Conservation (phyloP, 345 rosid genomes). For the Crucihimalaya himalaica region DNA sequence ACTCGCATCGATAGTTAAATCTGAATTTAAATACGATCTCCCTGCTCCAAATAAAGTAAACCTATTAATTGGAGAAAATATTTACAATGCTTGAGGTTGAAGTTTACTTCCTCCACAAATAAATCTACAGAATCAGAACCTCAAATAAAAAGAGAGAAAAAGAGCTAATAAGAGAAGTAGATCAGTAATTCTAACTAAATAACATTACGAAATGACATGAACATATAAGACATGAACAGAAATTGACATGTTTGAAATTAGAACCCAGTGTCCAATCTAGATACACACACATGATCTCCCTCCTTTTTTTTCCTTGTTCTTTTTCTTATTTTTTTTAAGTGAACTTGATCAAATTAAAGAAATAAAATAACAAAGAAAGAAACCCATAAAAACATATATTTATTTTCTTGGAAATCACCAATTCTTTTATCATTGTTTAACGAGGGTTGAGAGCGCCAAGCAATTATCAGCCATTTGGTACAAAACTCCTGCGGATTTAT, state of each 20-base stretch:
- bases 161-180: not conserved
- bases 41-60: not conserved
- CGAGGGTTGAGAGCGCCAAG: slow-evolving; percentile 42
- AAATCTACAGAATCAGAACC: not conserved
- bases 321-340: not conserved
- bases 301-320: not conserved
- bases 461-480: slow-evolving; percentile 43
- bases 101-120: not conserved
- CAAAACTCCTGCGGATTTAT: slow-evolving; percentile 37
- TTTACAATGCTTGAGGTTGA: not conserved
- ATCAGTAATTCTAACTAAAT: slow-evolving; percentile 2
- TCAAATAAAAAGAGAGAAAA: not conserved
- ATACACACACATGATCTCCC: slow-evolving; percentile 4
- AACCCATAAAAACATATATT: not conserved
- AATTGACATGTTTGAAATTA: slow-evolving; percentile 18
- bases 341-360: slow-evolving; percentile 9
- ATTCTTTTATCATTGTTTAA: slow-evolving; percentile 20
- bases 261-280: slow-evolving; percentile 26
- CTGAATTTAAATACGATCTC: not conserved
- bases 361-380: not conserved
- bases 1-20: not conserved
- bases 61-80: not conserved
- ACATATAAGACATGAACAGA: slow-evolving; percentile 10
- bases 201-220: slow-evolving; percentile 12
- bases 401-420: not conserved